Conservation (phyloP, 805 yeast genomes). For the Vanderwaltozyma tropicalis region DNA sequence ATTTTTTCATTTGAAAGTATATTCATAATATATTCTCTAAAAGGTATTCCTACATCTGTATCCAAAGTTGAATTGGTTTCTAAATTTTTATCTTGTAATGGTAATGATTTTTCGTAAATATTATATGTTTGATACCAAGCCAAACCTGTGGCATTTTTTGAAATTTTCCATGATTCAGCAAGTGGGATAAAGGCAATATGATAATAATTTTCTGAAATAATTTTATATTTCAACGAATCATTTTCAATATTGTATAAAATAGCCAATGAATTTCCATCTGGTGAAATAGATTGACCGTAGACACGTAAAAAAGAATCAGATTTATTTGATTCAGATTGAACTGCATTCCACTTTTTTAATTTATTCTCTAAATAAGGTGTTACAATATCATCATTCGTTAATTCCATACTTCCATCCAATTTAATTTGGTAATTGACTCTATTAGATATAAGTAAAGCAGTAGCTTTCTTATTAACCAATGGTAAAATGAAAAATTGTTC, state of each 20-base stretch:
- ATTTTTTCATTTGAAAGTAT: constrained; percentile 11
- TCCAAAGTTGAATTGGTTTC: not conserved
- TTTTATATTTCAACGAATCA: constrained; percentile 21
- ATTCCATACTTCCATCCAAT: constrained; percentile 6
- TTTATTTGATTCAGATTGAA: constrained; percentile 18
- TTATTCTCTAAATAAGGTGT: constrained; percentile 21
- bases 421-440: constrained; percentile 11
- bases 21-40: constrained; percentile 13
- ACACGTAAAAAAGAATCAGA: constrained; percentile 21
- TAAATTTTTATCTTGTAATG: constrained; percentile 4
- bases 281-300: constrained; percentile 21
- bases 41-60: constrained; percentile 1
- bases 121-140: constrained; percentile 28
- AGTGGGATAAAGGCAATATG: constrained; percentile 21
- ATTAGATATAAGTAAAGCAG: constrained; percentile 13
- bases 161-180: constrained; percentile 19
- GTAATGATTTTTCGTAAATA: constrained; percentile 17
- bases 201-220: constrained; percentile 20
- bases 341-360: constrained; percentile 21
- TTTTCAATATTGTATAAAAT: constrained; percentile 21
- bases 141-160: constrained; percentile 18
- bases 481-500: constrained; percentile 17
- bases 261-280: constrained; percentile 24
- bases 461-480: constrained; percentile 2
- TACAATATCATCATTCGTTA: constrained; percentile 13